phyloP scores from a whole-genome alignment of 2,329 filamentous ascomycete genomes.

The Pseudogymnoascus destructans region DNA sequence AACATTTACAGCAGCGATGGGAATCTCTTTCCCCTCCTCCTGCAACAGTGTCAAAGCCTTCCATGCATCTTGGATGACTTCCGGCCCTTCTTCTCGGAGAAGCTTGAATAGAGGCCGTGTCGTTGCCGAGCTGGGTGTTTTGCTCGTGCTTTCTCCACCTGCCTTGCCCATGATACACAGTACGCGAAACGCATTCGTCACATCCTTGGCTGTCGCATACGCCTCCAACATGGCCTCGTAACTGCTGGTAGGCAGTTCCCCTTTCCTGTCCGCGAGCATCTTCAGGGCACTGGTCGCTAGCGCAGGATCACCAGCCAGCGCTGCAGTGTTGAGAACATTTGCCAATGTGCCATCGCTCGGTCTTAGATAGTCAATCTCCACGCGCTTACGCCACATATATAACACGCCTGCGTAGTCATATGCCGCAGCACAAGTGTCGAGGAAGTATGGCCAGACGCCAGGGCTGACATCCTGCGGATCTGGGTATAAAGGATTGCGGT shows the following conservation, averaged over 20 bases:
- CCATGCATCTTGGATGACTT: constrained; percentile 39
- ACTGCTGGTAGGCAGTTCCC: constrained; percentile 50
- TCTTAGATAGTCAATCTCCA: constrained; percentile 44
- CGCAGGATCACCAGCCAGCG: constrained; percentile 50
- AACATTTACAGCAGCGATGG: constrained; percentile 37
- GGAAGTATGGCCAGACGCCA: constrained; percentile 53
- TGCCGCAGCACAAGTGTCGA: constrained; percentile 57
- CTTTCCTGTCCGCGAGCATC: constrained; percentile 44
- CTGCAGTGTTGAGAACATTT: constrained; percentile 59
- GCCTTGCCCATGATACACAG: constrained; percentile 61
- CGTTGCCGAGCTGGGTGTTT: constrained; percentile 38
- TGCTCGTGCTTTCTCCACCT: constrained; percentile 31
- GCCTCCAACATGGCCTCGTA: constrained; percentile 69
- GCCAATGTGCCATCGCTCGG: constrained; percentile 52
- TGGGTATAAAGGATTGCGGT: constrained; percentile 29
- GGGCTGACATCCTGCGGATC: constrained; percentile 32
- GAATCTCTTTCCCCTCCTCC: constrained; percentile 34
- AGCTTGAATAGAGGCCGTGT: constrained; percentile 49
- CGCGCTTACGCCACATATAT: constrained; percentile 58
- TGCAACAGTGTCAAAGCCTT: constrained; percentile 42
- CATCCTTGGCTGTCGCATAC: constrained; percentile 47
- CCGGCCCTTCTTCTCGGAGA: constrained; percentile 35
- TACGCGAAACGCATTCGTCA: constrained; percentile 53
- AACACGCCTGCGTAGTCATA: constrained; percentile 47
- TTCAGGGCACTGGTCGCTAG: constrained; percentile 62